Base-by-base conservation (phyloP, 2,329 filamentous ascomycete genomes). In the Pezicula rhizophila region DNA sequence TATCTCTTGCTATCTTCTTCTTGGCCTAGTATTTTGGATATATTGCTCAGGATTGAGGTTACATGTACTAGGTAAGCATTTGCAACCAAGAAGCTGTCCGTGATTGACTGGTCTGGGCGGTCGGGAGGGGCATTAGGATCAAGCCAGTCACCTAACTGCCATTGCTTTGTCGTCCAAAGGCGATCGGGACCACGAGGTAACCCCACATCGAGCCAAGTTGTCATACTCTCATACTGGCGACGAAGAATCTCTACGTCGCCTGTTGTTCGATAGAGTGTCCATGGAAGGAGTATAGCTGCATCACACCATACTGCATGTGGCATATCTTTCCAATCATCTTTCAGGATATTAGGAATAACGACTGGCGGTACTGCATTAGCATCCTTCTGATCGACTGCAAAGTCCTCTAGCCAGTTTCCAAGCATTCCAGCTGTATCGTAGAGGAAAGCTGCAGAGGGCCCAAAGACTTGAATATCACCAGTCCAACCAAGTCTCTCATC, bases 371-470 rank as follows among this genome's bases (percentile, higher is more conserved):
- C 58, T 18, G 57, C 55, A 28, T 48, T 38, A 2, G 48, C 46
- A 4, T 60, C 51, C 8, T 58, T 53, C 34, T 69, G 67, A 31
- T 70, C 70, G 1, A 55, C 56, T 2, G 61, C 64, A 1, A 78
- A 56, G 48, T 80, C 77, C 45, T 68, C 64, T 18, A 75, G 65
- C 78, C 75, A 83, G 45, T 59, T 66, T 18, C 64, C 57, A 49
- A 76, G 72, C 51, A 82, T 73, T 0, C 74, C 76, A 0, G 68
- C 61, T 2, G 74, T 72, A 54, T 79, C 67, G 59, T 75, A 82
- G 0, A 83, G 64, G 52, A 74, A 81, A 44, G 70, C 75, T 0
- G 70, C 67, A 0, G 69, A 67, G 1, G 68, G 65, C 5, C 62
- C 61, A 50, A 75, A 75, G 8, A 69, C 62, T 40, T 70, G 64